These are phyloP conservation scores for Eucalyptus grandis DNA, from an alignment of 345 rosid genomes.

Conservation along the genomic window DNA sequence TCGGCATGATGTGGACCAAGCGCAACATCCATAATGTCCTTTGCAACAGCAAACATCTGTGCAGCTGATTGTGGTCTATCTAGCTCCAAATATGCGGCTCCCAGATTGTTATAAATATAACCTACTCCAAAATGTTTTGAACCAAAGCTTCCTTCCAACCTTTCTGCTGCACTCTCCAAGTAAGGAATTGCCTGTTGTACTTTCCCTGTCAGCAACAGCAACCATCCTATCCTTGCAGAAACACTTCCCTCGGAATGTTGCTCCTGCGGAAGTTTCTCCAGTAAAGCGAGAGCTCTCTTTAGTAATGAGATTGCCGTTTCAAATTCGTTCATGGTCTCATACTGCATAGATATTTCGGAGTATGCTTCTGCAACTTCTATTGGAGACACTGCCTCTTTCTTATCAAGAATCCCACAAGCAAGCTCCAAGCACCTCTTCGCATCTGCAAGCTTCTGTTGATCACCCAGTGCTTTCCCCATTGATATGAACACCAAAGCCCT, in stretches of 20 bases:
- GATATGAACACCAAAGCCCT: conserved; percentile 72
- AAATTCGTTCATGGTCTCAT: conserved; percentile 78
- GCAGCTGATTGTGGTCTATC: conserved; percentile 93
- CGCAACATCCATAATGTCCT: conserved; percentile 88
- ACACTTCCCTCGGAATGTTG: conserved; percentile 85
- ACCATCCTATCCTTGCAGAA: conserved; percentile 92
- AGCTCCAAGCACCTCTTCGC: conserved; percentile 70
- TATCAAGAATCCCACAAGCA: conserved; percentile 71
- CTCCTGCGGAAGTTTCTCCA: conserved; percentile 83
- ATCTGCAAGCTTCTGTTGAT: conserved; percentile 57
- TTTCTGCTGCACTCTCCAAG: conserved; percentile 80
- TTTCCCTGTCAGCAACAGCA: conserved; percentile 68
- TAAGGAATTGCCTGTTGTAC: conserved; percentile 81
- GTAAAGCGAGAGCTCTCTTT: conserved; percentile 57
- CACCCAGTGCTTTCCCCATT: conserved; percentile 70
- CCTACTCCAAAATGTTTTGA: conserved; percentile 91
- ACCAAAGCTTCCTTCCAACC: conserved; percentile 83
- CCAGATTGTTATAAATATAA: conserved; percentile 84
- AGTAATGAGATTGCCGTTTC: conserved; percentile 69
- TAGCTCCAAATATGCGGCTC: conserved; percentile 88
- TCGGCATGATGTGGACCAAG: conserved; percentile 92
- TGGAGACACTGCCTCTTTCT: conserved; percentile 56
- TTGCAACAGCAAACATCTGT: conserved; percentile 89
- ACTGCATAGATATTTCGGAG: conserved; percentile 86
- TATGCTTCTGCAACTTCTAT: conserved; percentile 81